Conservation (phyloP, 192 early-diverging fungal species). For the Coemansia sp. region DNA sequence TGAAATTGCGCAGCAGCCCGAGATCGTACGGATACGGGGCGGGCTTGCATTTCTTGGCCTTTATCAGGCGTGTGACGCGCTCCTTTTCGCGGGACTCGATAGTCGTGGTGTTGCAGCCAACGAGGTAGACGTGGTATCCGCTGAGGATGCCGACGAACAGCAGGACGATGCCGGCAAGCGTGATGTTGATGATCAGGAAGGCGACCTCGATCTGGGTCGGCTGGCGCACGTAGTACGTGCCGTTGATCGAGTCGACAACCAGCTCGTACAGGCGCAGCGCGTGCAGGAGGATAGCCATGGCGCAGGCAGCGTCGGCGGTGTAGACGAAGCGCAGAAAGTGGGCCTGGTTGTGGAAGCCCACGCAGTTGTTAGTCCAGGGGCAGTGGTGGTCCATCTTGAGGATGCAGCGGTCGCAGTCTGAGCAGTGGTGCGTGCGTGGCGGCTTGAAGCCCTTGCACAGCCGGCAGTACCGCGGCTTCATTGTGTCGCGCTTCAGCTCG, state of each 20-base stretch:
- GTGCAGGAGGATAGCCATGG: conserved; percentile 70
- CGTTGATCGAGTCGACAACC: conserved; percentile 46
- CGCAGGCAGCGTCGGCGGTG: conserved; percentile 70
- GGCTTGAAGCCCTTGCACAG: conserved; percentile 71
- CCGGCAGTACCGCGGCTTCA: conserved; percentile 72
- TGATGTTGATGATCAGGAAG: conserved; percentile 74
- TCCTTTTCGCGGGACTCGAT: conserved; percentile 57
- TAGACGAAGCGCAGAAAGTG: conserved; percentile 73
- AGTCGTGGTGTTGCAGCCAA: conserved; percentile 53
- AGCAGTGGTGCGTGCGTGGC: conserved; percentile 79
- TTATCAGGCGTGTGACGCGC: conserved; percentile 48
- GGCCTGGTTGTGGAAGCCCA: conserved; percentile 75
- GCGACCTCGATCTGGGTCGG: conserved; percentile 67
- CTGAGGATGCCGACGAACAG: conserved; percentile 50
- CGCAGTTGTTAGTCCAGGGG: conserved; percentile 88
- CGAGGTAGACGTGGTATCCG: conserved; percentile 54
- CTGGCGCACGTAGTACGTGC: conserved; percentile 61
- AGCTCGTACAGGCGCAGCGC: conserved; percentile 76
- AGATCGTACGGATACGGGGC: conserved; percentile 87
- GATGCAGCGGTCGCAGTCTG: conserved; percentile 73
- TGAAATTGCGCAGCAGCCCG: conserved; percentile 72
- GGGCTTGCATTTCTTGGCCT: conserved; percentile 54
- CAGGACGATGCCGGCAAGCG: conserved; percentile 56
- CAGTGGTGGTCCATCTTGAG: conserved; percentile 90
- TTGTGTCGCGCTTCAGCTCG: conserved; percentile 69